A percentile compares a stretch with the other conserved stretches of the same genome.
phyloP scores from a whole-genome alignment of 1,284 basidiomycete species.

The Cryptococcus neoformans region DNA sequence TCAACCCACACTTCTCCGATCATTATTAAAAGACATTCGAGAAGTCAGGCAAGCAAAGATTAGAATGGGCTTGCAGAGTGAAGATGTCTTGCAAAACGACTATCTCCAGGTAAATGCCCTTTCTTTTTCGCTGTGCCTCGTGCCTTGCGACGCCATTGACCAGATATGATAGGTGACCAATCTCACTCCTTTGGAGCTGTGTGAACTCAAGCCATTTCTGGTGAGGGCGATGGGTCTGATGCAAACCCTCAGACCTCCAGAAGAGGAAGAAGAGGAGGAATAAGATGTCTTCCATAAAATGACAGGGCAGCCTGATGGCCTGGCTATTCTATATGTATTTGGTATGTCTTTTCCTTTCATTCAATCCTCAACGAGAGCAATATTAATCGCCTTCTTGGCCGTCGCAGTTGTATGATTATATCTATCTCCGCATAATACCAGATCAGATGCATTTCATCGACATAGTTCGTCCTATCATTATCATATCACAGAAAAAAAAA shows the following conservation, averaged over 20 bases:
- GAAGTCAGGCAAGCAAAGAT: conserved; percentile 94
- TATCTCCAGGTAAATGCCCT: conserved; percentile 63
- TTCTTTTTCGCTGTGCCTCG: not conserved
- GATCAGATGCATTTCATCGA: not conserved
- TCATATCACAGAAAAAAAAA: not conserved
- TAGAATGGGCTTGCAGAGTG: conserved; percentile 76
- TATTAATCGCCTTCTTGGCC: too few relatives aligned
- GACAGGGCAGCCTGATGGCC: not conserved
- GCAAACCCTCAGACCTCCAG: conserved; percentile 33
- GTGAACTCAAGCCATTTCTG: conserved; percentile 87
- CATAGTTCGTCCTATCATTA: not conserved
- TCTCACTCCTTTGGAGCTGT: conserved; percentile 84
- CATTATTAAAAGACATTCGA: conserved; percentile 85
- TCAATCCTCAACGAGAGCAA: too few relatives aligned
- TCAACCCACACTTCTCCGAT: conserved; percentile 73
- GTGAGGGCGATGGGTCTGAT: conserved; percentile 74
- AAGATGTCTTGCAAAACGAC: conserved; percentile 51
- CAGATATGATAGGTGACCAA: conserved; percentile 64
- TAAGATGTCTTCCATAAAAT: not conserved
- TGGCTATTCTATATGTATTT: not conserved
- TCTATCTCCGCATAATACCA: not conserved
- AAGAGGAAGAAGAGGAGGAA: conserved; percentile 1
- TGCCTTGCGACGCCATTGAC: not conserved
- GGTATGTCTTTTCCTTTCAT: too few relatives aligned
- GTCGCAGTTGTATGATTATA: not conserved